Conservation (phyloP, 768 basidiomycete species). For the Auricularia sp. region DNA sequence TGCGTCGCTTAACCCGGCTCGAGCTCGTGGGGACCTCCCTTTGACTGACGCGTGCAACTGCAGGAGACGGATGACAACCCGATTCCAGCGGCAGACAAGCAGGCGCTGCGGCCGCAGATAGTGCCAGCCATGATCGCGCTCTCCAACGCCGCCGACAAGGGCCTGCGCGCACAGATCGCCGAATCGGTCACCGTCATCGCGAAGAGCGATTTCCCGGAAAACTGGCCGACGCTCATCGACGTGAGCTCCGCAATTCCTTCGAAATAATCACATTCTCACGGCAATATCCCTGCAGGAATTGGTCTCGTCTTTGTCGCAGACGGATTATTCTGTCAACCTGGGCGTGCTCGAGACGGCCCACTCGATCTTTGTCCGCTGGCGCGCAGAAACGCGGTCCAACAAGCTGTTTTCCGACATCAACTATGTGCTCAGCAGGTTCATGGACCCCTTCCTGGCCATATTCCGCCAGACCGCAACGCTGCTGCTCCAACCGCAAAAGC, state of each 20-base stretch:
- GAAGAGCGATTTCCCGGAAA: slow-evolving; percentile 78
- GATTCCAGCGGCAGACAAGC: slow-evolving; percentile 61
- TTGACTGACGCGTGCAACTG: neutral
- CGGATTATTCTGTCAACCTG: slow-evolving; percentile 77
- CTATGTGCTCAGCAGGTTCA: slow-evolving; percentile 75
- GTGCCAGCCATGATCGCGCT: slow-evolving; percentile 88
- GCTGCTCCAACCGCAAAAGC: slow-evolving; percentile 34
- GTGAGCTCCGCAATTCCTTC: slow-evolving; percentile 37
- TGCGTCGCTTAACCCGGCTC: slow-evolving; percentile 23
- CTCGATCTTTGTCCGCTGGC: slow-evolving; percentile 91
- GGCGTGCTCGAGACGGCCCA: slow-evolving; percentile 91
- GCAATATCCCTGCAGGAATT: slow-evolving; percentile 55
- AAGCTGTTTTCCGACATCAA: slow-evolving; percentile 85
- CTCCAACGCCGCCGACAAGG: slow-evolving; percentile 60
- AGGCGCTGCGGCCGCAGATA: slow-evolving; percentile 58
- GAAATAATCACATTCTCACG: neutral
- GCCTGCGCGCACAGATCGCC: slow-evolving; percentile 75
- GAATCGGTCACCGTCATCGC: slow-evolving; percentile 91
- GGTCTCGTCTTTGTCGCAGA: slow-evolving; percentile 65
- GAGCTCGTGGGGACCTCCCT: neutral
- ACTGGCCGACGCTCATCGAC: slow-evolving; percentile 84
- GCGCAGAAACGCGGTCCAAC: slow-evolving; percentile 81
- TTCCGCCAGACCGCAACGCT: slow-evolving; percentile 56
- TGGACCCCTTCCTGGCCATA: slow-evolving; percentile 71
- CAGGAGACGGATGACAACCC: slow-evolving; percentile 57